phyloP scores from a whole-genome alignment of 306 rosid species.

The Acacia crassicarpa region DNA sequence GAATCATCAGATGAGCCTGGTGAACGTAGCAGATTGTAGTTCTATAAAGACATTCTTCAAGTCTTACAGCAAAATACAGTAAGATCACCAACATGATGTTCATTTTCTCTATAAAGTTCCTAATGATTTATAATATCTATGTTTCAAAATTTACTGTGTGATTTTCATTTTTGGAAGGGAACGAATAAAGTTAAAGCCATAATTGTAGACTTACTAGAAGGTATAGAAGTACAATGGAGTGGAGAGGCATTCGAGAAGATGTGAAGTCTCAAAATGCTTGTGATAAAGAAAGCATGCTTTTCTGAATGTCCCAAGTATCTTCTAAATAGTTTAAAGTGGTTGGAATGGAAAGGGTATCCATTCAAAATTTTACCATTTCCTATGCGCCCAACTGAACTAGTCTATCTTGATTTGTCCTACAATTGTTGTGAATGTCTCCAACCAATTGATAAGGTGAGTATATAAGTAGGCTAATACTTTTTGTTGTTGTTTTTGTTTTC shows the following conservation, averaged over 20 bases:
- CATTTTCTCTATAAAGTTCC: neutral
- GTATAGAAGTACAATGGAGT: neutral
- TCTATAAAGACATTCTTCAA: neutral
- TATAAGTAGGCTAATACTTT: neutral
- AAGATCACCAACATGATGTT: neutral
- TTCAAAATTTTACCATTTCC: neutral
- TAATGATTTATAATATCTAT: neutral
- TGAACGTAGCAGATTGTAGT: neutral
- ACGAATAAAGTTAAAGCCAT: neutral
- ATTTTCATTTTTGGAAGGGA: neutral
- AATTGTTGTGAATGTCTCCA: neutral
- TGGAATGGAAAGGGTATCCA: neutral
- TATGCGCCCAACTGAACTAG: neutral
- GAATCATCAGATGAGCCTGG: neutral
- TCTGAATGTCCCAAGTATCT: neutral
- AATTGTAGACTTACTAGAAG: neutral
- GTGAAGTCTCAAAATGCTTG: neutral
- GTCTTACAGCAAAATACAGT: neutral
- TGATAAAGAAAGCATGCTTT: neutral
- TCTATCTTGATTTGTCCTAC: neutral
- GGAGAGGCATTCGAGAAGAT: neutral
- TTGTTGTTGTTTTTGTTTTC: no score
- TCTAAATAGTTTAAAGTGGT: slow-evolving; percentile 7
- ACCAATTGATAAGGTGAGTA: neutral
- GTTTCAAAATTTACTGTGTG: neutral